These are phyloP conservation scores for Micromonas commoda DNA, from an alignment of 139 green algal species.

Conservation along the genomic window DNA sequence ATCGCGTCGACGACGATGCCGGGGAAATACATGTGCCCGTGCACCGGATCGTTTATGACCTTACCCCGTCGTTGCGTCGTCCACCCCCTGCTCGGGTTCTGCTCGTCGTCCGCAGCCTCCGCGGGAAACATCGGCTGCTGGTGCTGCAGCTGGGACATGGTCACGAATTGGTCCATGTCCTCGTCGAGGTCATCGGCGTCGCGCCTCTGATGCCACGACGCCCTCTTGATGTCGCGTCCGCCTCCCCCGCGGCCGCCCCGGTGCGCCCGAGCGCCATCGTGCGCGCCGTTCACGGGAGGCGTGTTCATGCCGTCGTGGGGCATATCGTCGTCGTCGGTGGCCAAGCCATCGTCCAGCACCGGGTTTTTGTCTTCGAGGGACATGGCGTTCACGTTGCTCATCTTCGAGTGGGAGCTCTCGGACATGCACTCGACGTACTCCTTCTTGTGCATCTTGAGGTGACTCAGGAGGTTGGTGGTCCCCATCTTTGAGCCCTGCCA, in stretches of 20 bases:
- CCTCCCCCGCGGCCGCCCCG: too few species aligned
- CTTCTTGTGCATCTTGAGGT: neutral
- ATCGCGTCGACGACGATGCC: conserved; percentile 9
- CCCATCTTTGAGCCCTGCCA: neutral
- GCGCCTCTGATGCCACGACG: neutral
- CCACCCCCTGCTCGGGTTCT: neutral
- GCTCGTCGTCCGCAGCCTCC: neutral
- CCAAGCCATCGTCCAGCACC: too few species aligned
- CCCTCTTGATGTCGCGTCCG: neutral
- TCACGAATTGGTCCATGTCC: neutral
- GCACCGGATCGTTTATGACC: conserved; percentile 22
- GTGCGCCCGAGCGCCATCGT: too few species aligned
- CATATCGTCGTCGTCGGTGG: too few species aligned
- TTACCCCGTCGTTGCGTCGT: conserved; percentile 12
- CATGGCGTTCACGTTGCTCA: neutral
- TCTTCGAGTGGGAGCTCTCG: too few species aligned
- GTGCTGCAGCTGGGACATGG: neutral
- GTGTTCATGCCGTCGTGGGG: too few species aligned
- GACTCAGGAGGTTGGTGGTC: neutral
- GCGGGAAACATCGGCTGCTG: neutral
- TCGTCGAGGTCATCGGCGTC: neutral
- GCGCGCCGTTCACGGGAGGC: too few species aligned
- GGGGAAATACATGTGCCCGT: conserved; percentile 27
- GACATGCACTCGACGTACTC: neutral
- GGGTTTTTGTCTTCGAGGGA: too few species aligned